These are phyloP conservation scores for Nigrograna mackinnonii DNA, from an alignment of 2,329 filamentous ascomycete genomes.

Conservation along the genomic window DNA sequence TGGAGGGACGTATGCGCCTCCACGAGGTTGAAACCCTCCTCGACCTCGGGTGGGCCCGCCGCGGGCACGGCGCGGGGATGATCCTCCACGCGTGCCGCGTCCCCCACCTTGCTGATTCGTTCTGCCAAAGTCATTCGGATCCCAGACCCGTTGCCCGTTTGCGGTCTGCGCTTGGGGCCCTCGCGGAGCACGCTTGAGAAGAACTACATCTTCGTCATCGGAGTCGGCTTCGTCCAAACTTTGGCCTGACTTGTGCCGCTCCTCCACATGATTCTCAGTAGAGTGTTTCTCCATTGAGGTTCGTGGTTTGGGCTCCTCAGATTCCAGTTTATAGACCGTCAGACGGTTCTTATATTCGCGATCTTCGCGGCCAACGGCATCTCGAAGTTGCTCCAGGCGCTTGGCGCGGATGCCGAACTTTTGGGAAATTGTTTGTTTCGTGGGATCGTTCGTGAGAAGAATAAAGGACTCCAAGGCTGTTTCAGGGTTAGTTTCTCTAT, in stretches of 20 bases:
- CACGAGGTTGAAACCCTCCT: slow-evolving; percentile 31
- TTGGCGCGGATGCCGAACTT: slow-evolving; percentile 55
- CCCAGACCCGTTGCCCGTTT: slow-evolving; percentile 43
- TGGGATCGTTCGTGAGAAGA: slow-evolving; percentile 54
- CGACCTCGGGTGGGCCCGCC: slow-evolving; percentile 26
- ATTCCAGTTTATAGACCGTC: slow-evolving; percentile 41
- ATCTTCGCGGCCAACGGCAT: slow-evolving; percentile 53
- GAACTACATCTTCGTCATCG: slow-evolving; percentile 43
- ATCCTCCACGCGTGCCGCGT: slow-evolving; percentile 37
- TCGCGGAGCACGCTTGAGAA: slow-evolving; percentile 41
- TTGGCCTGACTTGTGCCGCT: slow-evolving; percentile 32
- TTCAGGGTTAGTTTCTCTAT: slow-evolving; percentile 52
- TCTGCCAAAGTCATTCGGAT: slow-evolving; percentile 54
- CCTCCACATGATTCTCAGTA: slow-evolving; percentile 16
- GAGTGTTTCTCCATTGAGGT: slow-evolving; percentile 15
- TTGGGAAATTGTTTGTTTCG: slow-evolving; percentile 50
- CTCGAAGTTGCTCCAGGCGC: slow-evolving; percentile 53
- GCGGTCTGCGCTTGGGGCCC: slow-evolving; percentile 32
- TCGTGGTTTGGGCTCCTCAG: slow-evolving; percentile 18
- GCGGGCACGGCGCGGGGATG: slow-evolving; percentile 22
- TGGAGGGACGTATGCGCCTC: slow-evolving; percentile 31
- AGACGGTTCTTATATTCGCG: slow-evolving; percentile 49
- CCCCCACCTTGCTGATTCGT: slow-evolving; percentile 27
- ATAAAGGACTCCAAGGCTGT: slow-evolving; percentile 55
- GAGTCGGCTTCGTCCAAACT: slow-evolving; percentile 24